These are phyloP conservation scores for Calonectria montana DNA, from an alignment of 2,329 filamentous ascomycete species.

Conservation along the genomic window DNA sequence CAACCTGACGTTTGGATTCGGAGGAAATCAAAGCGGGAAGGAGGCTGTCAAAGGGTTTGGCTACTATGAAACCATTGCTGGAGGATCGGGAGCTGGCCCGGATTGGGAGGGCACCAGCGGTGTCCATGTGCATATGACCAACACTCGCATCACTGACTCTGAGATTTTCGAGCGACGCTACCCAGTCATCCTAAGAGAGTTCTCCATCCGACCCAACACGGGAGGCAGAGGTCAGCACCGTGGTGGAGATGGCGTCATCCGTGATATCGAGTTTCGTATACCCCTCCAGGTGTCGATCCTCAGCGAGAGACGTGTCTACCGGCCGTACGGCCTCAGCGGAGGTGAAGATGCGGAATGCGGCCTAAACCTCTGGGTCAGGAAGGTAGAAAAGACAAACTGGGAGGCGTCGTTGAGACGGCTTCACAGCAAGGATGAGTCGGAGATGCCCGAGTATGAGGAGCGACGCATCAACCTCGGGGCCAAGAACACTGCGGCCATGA, in stretches of 20 bases:
- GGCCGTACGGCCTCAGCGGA: constrained; percentile 78
- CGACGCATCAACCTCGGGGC: constrained; percentile 78
- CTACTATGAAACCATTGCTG: constrained; percentile 71
- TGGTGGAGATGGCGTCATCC: constrained; percentile 79
- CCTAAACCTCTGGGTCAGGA: constrained; percentile 87
- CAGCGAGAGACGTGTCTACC: constrained; percentile 81
- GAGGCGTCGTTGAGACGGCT: constrained; percentile 57
- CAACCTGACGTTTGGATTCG: constrained; percentile 86
- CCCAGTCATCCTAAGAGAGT: constrained; percentile 78
- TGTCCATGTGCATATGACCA: constrained; percentile 72
- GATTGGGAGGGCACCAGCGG: constrained; percentile 57
- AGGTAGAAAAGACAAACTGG: constrained; percentile 69
- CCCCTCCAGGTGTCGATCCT: constrained; percentile 82
- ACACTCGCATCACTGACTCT: constrained; percentile 77
- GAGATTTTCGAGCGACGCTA: constrained; percentile 65
- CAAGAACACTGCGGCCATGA: constrained; percentile 84
- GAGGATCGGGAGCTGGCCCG: constrained; percentile 77
- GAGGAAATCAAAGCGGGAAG: constrained; percentile 53
- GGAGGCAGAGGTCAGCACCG: constrained; percentile 73
- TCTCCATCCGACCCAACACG: constrained; percentile 71
- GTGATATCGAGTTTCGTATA: constrained; percentile 84
- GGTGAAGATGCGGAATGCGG: constrained; percentile 84
- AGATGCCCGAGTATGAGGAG: constrained; percentile 63
- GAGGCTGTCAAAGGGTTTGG: constrained; percentile 55
- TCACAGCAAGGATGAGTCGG: constrained; percentile 46